A percentile compares a stretch with the other conserved stretches of the same genome.
Conservation (phyloP, 176 grass and related monocot species). For the Raddia distichophylla region DNA sequence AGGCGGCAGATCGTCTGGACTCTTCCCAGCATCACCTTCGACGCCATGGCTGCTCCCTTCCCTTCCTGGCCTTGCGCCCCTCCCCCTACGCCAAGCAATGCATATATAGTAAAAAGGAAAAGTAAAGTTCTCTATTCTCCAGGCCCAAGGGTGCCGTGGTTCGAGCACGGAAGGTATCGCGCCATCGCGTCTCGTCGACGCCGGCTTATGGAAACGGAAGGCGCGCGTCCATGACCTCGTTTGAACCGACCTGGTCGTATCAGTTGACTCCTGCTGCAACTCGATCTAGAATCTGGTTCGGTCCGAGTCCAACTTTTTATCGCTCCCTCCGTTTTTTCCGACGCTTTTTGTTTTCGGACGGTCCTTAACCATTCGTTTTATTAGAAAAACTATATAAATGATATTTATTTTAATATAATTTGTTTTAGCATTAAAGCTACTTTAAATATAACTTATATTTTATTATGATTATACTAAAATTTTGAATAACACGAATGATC, state of each 20-base stretch:
- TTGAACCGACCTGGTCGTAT: neutral
- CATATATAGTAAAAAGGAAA: no score
- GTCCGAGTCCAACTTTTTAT: no score
- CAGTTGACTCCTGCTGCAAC: neutral
- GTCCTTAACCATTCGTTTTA: no score
- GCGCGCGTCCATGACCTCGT: conserved; percentile 4
- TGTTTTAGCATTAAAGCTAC: no score
- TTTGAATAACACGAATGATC: no score
- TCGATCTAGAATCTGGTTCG: no score
- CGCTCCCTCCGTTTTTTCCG: no score
- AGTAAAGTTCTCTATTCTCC: neutral
- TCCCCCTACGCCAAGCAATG: neutral
- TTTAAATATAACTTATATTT: no score
- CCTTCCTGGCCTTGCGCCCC: neutral
- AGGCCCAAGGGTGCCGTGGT: neutral
- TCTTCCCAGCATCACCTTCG: conserved; percentile 1
- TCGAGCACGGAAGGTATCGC: conserved; percentile 33
- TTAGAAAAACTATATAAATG: no score
- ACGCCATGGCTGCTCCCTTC: conserved; percentile 30
- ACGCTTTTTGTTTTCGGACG: no score
- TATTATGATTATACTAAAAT: no score
- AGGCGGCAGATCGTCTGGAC: conserved; percentile 17
- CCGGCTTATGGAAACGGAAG: neutral
- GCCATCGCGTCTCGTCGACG: conserved; percentile 19
- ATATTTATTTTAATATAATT: no score